Base-by-base conservation (phyloP, 139 green algal genomes). In the Chlorella sp. region DNA sequence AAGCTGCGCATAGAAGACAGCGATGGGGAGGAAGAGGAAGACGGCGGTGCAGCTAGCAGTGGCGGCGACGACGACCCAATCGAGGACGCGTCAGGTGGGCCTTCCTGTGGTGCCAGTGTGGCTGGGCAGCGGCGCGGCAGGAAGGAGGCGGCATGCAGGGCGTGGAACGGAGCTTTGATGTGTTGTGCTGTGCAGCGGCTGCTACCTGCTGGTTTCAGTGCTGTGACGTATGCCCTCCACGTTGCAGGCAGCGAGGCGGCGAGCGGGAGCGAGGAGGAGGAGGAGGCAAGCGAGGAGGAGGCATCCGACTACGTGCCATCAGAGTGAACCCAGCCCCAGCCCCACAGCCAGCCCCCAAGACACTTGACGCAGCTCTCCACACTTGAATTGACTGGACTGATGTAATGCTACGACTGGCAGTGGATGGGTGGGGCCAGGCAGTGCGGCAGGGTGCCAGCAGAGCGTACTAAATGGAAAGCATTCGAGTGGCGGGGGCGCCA, bases 1-100 rank as follows among this genome's bases (percentile, higher is more conserved):
- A 83, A 74, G 78, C 78, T 83, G 39, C 78, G 63, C 1, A 38
- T 83, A 0, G 41, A 26, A 17, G 62, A 67, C n/a, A 74, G 76
- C 41, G 73, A 78, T 3, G 73, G 62, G 0, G 83, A 65, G 6
- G 65, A 84, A 3, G 83, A 47, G 23, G 83, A 83, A 20, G 82
- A 56, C 6, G 72, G 68, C 9, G 74, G 30, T 9, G 65, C 4
- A 12, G 70, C 32, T 60, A 41, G 39, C 16, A 47, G 41, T 13
- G 25, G n/a, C n/a, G n/a, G 26, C 23, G 69, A 56, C 28, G 39
- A 60, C 15, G 51, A 60, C 51, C 51, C 51, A 21, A 60, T 28
- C 26, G 70, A 78, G 1, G 20, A 60, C 3, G 39, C 70, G 26
- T 78, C 70, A 39, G 70, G 70, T 78, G 70, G 11, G 70, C 9